phyloP scores from a whole-genome alignment of 768 basidiomycete species.

The Suillus placidus region DNA sequence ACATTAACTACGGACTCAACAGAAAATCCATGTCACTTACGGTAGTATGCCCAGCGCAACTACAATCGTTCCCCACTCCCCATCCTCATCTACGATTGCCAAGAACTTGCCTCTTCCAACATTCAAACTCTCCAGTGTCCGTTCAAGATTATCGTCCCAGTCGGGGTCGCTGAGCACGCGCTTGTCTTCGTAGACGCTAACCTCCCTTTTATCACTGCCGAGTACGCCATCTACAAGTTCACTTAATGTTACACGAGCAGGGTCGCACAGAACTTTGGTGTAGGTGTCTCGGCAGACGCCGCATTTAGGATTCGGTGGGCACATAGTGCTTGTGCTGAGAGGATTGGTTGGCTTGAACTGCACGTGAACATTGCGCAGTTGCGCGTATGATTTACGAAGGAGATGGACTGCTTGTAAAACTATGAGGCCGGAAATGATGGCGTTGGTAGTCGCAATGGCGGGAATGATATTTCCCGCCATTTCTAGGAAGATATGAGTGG shows the following conservation, averaged over 20 bases:
- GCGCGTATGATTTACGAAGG: conserved; percentile 62
- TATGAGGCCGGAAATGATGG: conserved; percentile 93
- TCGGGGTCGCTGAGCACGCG: conserved; percentile 90
- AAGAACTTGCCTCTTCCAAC: conserved; percentile 86
- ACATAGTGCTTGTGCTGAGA: conserved; percentile 67
- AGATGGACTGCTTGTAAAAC: conserved; percentile 91
- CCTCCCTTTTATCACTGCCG: conserved; percentile 52
- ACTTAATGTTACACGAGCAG: conserved; percentile 64
- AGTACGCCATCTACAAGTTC: conserved; percentile 73
- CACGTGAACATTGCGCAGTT: conserved; percentile 73
- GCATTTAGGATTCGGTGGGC: conserved; percentile 74
- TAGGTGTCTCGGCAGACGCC: conserved; percentile 90
- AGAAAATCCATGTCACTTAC: conserved; percentile 47
- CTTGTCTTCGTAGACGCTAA: conserved; percentile 86
- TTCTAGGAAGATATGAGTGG: conserved; percentile 50
- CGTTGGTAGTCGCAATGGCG: conserved; percentile 98
- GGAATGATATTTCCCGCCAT: conserved; percentile 99
- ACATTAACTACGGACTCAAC: not conserved
- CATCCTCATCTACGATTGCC: conserved; percentile 88
- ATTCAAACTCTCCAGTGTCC: conserved; percentile 80
- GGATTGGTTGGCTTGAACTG: conserved; percentile 81
- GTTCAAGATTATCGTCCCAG: conserved; percentile 85
- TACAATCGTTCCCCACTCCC: conserved; percentile 68
- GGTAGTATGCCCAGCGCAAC: conserved; percentile 70
- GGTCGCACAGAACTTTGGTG: conserved; percentile 71